Evolutionary conservation across 352 stramenopile genomes (phyloP).

Genomic region (Pythium aristosporum): DNA sequence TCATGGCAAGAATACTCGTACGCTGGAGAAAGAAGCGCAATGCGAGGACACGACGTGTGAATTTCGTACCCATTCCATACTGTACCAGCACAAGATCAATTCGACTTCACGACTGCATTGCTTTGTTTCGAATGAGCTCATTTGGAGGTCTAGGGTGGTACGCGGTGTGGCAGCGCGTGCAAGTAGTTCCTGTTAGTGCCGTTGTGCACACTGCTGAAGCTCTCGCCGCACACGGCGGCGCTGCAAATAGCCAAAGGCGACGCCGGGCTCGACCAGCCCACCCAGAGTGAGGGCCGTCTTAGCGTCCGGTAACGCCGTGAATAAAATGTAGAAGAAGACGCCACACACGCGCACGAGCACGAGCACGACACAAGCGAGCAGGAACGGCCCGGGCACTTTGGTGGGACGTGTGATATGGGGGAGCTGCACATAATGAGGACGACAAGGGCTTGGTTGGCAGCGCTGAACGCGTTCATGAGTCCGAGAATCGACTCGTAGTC

Average conservation of each 20-base stretch:
- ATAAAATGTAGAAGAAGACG: constrained; percentile 21
- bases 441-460: constrained; percentile 69
- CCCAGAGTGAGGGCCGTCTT: constrained; percentile 7
- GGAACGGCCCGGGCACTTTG: constrained; percentile 18
- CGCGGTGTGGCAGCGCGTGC: not conserved
- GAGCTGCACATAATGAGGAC: constrained; percentile 83
- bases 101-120: not conserved
- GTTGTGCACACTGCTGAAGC: not conserved
- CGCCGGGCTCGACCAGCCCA: constrained; percentile 8
- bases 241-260: constrained; percentile 2
- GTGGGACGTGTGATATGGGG: constrained; percentile 43
- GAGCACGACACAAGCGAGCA: constrained; percentile 4
- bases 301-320: constrained; percentile 11
- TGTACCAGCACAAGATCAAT: too few relatives aligned
- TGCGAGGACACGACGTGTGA: not conserved
- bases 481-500: constrained; percentile 56
- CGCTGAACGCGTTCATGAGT: constrained; percentile 84
- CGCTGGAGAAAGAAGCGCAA: not conserved
- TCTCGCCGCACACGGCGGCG: constrained; percentile 1
- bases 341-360: not conserved
- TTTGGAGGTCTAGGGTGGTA: not conserved
- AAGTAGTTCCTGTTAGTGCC: constrained; percentile 1
- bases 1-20: too few relatives aligned
- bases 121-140: not conserved
- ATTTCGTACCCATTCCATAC: not conserved